phyloP scores from a whole-genome alignment of 106 monocot species.

The Acanthochlamys bracteata region DNA sequence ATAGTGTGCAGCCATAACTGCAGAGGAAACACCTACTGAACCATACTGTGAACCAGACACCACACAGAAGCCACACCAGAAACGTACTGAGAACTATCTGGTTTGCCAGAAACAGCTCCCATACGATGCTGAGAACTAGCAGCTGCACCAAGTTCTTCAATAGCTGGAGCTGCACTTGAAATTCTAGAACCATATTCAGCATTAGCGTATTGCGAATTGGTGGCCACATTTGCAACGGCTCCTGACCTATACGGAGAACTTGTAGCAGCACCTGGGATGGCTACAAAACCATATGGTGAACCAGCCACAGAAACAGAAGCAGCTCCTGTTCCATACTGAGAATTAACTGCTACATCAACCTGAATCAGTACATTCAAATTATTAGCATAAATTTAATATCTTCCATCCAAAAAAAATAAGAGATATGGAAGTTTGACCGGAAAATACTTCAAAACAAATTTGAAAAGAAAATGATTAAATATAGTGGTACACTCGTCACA shows the following conservation, averaged over 20 bases:
- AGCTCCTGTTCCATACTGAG: slow-evolving; percentile 8
- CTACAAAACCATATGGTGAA: neutral
- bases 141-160: no score
- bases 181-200: no score
- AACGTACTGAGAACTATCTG: no score
- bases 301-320: neutral
- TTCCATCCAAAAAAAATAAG: neutral
- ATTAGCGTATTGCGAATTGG: no score
- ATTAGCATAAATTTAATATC: neutral
- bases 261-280: neutral
- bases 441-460: neutral
- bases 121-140: no score
- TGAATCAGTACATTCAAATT: slow-evolving; percentile 7
- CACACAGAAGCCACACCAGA: no score
- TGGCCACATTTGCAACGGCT: neutral
- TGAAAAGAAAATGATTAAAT: neutral
- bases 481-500: neutral
- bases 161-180: no score
- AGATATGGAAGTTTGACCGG: no score
- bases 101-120: no score
- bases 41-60: no score
- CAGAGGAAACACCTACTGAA: no score
- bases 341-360: slow-evolving; percentile 6
- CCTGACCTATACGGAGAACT: neutral
- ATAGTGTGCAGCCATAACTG: no score